Percentiles rank a stretch among this genome's conserved stretches.
Conservation (phyloP, 73 alveolate species). For the Paramecium sexaurelia region DNA sequence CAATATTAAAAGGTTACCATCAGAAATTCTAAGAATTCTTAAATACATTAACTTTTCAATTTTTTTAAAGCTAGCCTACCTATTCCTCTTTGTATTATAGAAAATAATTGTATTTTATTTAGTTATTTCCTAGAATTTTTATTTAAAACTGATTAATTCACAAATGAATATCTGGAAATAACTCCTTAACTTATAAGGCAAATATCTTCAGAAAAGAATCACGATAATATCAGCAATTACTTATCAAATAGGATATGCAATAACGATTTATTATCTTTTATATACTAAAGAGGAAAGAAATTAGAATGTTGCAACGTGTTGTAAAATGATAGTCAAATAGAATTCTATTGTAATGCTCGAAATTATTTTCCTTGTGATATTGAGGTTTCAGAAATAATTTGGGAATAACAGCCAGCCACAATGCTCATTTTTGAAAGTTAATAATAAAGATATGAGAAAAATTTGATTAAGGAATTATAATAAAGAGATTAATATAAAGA, state of each 20-base stretch:
- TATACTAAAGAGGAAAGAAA: neutral
- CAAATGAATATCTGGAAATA: neutral
- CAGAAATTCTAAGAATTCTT: neutral
- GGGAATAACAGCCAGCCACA: slow-evolving; percentile 35
- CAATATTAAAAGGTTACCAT: neutral
- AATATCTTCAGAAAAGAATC: neutral
- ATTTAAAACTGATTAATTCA: neutral
- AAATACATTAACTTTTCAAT: neutral
- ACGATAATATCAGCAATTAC: neutral
- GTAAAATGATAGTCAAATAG: neutral
- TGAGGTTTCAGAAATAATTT: slow-evolving; percentile 12
- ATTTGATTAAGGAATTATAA: neutral
- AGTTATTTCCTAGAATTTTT: neutral
- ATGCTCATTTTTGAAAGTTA: neutral
- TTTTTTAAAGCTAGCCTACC: neutral
- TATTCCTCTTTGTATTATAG: neutral
- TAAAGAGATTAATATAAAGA: slow-evolving; percentile 41
- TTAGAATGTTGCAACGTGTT: neutral
- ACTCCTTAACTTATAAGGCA: neutral
- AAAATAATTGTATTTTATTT: neutral
- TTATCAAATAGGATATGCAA: neutral
- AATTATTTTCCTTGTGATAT: slow-evolving; percentile 11
- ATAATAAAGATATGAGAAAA: neutral
- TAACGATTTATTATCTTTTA: neutral
- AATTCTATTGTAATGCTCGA: neutral